These are phyloP conservation scores for Fagopyrum tataricum DNA, from an alignment of 148 eudicot genomes.

Conservation along the genomic window DNA sequence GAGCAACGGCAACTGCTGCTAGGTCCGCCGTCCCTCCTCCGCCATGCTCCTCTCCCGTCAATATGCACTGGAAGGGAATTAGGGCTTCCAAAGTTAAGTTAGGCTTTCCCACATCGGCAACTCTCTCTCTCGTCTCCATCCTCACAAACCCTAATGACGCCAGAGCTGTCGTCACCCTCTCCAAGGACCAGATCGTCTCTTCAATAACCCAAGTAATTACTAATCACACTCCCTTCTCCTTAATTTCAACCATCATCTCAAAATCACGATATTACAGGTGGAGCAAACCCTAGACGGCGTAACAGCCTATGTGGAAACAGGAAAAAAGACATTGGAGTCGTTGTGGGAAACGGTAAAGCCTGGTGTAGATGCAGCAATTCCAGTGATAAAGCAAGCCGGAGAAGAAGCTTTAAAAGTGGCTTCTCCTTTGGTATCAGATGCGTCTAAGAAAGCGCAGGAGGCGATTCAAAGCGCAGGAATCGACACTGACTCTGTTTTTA, in stretches of 20 bases:
- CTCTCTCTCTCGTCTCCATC: constrained; percentile 52
- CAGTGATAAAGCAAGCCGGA: constrained; percentile 71
- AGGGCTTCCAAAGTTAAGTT: constrained; percentile 8
- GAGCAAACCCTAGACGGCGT: constrained; percentile 75
- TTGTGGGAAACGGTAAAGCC: constrained; percentile 59
- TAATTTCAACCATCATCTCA: neutral
- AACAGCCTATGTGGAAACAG: constrained; percentile 39
- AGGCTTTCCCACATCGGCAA: constrained; percentile 39
- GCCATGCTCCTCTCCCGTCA: constrained; percentile 17
- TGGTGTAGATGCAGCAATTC: constrained; percentile 67
- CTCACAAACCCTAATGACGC: constrained; percentile 49
- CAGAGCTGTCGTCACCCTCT: constrained; percentile 44
- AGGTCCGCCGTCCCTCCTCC: constrained; percentile 33
- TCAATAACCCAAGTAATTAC: constrained; percentile 69
- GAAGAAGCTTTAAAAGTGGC: constrained; percentile 60
- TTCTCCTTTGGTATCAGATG: constrained; percentile 71
- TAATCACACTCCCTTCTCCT: neutral
- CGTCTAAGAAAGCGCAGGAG: constrained; percentile 79
- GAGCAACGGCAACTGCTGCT: constrained; percentile 55
- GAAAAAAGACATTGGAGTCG: constrained; percentile 39
- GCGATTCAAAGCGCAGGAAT: constrained; percentile 81
- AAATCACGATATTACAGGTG: constrained; percentile 32
- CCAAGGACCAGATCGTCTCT: constrained; percentile 80
- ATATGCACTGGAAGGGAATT: constrained; percentile 28
- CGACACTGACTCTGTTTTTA: constrained; percentile 48